These are phyloP conservation scores for Plasmopara viticola DNA, from an alignment of 352 stramenopile genomes.

Conservation along the genomic window DNA sequence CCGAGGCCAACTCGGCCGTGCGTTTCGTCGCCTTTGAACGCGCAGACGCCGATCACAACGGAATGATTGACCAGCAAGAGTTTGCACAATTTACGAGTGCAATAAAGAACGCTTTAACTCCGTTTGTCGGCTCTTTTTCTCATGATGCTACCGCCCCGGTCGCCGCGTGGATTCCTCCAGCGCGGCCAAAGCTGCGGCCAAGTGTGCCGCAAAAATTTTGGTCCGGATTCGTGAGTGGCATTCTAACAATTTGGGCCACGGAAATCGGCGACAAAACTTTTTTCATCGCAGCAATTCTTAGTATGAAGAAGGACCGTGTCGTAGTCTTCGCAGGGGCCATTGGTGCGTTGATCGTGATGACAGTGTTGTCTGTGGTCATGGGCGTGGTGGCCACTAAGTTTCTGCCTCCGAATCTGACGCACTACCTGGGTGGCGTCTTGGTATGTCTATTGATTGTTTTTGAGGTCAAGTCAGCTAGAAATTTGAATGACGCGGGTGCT, in stretches of 20 bases:
- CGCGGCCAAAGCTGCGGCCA: conserved; percentile 27
- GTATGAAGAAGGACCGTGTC: conserved; percentile 93
- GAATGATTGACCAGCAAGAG: conserved; percentile 51
- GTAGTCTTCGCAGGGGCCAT: conserved; percentile 95
- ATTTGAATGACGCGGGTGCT: conserved; percentile 3
- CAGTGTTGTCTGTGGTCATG: conserved; percentile 96
- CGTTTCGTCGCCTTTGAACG: conserved; percentile 42
- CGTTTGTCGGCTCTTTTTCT: conserved; percentile 34
- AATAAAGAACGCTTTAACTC: conserved; percentile 45
- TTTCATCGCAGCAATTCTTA: conserved; percentile 97
- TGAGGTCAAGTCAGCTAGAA: too few species aligned
- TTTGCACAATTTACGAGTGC: conserved; percentile 54
- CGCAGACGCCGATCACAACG: conserved; percentile 68
- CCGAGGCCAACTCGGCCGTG: conserved; percentile 7
- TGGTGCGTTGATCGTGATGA: conserved; percentile 95
- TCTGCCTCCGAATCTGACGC: conserved; percentile 90
- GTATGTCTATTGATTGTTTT: conserved; percentile 20
- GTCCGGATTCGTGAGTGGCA: conserved; percentile 81
- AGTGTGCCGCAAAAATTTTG: conserved; percentile 69
- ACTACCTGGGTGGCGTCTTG: conserved; percentile 92
- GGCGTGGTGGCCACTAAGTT: conserved; percentile 94
- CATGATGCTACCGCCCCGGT: conserved; percentile 9
- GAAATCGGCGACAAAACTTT: conserved; percentile 99
- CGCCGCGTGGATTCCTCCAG: conserved; percentile 7
- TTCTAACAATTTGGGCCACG: conserved; percentile 96